Evolutionary conservation across 2,329 filamentous ascomycete genomes (phyloP), one percentile per base, ranked within the genome.

Genomic region (Aspergillus tanneri): DNA sequence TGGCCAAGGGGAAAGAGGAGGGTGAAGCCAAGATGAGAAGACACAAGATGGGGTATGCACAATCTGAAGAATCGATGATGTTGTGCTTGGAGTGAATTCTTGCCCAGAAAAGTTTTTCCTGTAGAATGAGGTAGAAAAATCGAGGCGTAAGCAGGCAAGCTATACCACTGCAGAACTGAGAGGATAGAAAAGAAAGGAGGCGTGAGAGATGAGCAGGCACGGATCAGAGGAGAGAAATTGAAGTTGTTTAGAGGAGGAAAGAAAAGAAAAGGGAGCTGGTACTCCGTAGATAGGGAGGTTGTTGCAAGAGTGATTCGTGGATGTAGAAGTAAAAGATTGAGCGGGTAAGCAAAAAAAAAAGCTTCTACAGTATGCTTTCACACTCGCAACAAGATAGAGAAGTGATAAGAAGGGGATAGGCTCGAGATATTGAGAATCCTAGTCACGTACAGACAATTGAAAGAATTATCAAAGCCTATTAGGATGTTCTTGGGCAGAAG

Each of bases 341-440:
- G 43, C 53, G 49, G 53, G 54, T 57, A 54, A 54, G 54, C 50
- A 54, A 47, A 44, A 47, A 50, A 47, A 41, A 22, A 28, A 45
- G 34, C 12, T 25, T 23, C 32, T 37, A 45, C 23, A n/a, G n/a
- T 34, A 34, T 34, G 30, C 16, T 9, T 34, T 34, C 43, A 45
- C 32, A 23, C 24, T 38, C 23, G 4, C 16, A 24, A 16, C 23
- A 42, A n/a, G 14, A 30, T 27, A 4, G 23, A 22, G 22, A 24
- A 24, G 23, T 27, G n/a, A n/a, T n/a, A n/a, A n/a, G n/a, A n/a
- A n/a, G n/a, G n/a, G n/a, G n/a, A n/a, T n/a, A n/a, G n/a, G n/a
- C n/a, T n/a, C n/a, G n/a, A n/a, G n/a, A n/a, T n/a, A n/a, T n/a
- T n/a, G n/a, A n/a, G n/a, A n/a, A n/a, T n/a, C n/a, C n/a, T n/a